These are phyloP conservation scores for Tricladium varicosporioides DNA, from an alignment of 2,329 filamentous ascomycete species.

Conservation along the genomic window DNA sequence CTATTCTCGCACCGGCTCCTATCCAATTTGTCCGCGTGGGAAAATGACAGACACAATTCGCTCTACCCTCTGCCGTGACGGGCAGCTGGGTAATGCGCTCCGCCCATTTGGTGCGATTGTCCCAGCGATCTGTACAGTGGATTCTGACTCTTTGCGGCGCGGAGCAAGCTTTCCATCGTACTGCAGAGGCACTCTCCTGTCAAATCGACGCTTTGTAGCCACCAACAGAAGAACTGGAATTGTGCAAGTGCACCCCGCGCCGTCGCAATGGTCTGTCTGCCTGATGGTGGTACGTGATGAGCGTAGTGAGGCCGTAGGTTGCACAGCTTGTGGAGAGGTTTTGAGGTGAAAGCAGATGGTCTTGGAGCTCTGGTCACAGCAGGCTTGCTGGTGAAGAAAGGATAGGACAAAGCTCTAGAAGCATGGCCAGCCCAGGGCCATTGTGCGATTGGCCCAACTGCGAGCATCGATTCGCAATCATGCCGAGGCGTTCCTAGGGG, in stretches of 20 bases:
- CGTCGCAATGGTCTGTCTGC: too few species aligned
- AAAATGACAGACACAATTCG: neutral
- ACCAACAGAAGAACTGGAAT: neutral
- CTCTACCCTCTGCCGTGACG: neutral
- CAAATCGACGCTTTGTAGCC: neutral
- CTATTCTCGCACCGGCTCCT: neutral
- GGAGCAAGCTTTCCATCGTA: neutral
- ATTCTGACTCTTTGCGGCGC: neutral
- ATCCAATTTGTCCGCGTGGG: neutral
- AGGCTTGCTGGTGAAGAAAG: too few species aligned
- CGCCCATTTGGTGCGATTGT: neutral
- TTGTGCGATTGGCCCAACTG: too few species aligned
- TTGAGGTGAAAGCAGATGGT: too few species aligned
- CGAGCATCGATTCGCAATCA: too few species aligned
- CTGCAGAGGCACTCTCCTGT: neutral
- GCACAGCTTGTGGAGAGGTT: too few species aligned
- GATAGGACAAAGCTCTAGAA: too few species aligned
- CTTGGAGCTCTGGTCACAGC: too few species aligned
- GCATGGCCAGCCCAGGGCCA: too few species aligned
- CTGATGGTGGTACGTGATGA: too few species aligned
- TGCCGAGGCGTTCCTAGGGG: too few species aligned
- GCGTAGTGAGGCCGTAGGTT: too few species aligned
- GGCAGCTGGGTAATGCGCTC: neutral
- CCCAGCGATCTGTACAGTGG: neutral
- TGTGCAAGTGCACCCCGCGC: neutral